Percentiles rank a stretch among this genome's conserved stretches.
Evolutionary conservation across 768 basidiomycete species (phyloP).

Genomic region (Auricularia sp.): DNA sequence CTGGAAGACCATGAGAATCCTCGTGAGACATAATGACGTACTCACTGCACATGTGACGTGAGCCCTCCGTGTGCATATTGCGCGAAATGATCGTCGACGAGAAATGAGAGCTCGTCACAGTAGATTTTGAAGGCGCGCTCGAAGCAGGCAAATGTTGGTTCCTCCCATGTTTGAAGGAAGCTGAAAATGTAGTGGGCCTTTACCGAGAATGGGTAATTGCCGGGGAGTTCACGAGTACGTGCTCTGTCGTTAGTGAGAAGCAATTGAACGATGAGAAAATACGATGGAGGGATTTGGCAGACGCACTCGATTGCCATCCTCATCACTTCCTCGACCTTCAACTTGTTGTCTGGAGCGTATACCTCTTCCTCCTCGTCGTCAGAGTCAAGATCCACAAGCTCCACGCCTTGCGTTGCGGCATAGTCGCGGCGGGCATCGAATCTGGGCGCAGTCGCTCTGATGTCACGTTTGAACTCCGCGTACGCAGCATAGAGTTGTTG

Average conservation of each 20-base stretch:
- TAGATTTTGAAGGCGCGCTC: conserved; percentile 28
- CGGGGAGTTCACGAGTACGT: conserved; percentile 60
- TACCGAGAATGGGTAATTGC: conserved; percentile 50
- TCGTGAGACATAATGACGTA: not conserved
- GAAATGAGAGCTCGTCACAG: conserved; percentile 25
- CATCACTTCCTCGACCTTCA: not conserved
- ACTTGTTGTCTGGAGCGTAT: not conserved
- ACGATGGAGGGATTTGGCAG: not conserved
- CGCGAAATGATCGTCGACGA: conserved; percentile 42
- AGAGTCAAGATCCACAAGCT: not conserved
- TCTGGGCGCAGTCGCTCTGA: not conserved
- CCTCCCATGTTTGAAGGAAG: conserved; percentile 37
- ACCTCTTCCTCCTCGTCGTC: not conserved
- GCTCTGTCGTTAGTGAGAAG: conserved; percentile 31
- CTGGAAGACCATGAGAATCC: conserved; percentile 19
- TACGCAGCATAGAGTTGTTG: not conserved
- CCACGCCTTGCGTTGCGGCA: not conserved
- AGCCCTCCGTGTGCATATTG: conserved; percentile 43
- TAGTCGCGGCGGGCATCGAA: not conserved
- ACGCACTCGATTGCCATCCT: not conserved
- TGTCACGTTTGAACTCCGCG: not conserved
- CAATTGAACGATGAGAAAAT: not conserved
- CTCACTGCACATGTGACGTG: conserved; percentile 38
- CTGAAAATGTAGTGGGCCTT: conserved; percentile 38
- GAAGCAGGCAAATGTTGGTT: conserved; percentile 38